phyloP scores from a whole-genome alignment of 2,329 filamentous ascomycete genomes.

The Colletotrichum liaoningense region DNA sequence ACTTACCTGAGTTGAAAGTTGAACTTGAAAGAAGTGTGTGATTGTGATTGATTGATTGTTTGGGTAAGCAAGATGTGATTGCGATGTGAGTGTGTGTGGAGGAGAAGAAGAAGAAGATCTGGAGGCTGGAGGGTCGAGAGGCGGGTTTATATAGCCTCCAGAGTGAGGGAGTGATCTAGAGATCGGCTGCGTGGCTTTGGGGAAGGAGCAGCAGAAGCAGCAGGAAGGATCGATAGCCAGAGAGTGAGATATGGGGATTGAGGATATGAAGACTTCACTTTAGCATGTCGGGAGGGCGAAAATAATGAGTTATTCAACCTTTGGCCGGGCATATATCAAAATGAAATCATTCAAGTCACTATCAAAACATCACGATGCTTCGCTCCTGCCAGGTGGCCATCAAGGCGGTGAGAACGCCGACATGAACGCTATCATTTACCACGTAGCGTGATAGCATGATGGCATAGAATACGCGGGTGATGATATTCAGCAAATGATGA shows the following conservation, averaged over 20 bases:
- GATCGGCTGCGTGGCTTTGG: neutral
- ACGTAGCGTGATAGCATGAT: too few relatives aligned
- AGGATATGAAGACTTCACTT: neutral
- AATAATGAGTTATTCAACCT: neutral
- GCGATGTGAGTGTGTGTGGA: neutral
- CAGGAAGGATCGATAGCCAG: neutral
- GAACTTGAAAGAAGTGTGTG: neutral
- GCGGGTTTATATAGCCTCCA: neutral
- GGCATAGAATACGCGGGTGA: neutral
- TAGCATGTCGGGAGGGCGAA: too few relatives aligned
- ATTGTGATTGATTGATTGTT: too few relatives aligned
- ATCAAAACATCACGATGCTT: too few relatives aligned
- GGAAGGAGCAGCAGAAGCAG: neutral
- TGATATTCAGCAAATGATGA: neutral
- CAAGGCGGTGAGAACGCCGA: too few relatives aligned
- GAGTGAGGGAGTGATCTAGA: neutral
- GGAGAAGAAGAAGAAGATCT: neutral
- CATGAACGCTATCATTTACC: too few relatives aligned
- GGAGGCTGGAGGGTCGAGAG: neutral
- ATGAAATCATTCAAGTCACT: too few relatives aligned
- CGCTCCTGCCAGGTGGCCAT: too few relatives aligned
- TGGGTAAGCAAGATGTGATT: too few relatives aligned
- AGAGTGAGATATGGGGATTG: neutral
- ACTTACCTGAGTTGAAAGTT: neutral
- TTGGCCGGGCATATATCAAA: neutral